Evolutionary conservation across 1,284 basidiomycete species (phyloP).

Genomic region (Moesziomyces parantarcticus): DNA sequence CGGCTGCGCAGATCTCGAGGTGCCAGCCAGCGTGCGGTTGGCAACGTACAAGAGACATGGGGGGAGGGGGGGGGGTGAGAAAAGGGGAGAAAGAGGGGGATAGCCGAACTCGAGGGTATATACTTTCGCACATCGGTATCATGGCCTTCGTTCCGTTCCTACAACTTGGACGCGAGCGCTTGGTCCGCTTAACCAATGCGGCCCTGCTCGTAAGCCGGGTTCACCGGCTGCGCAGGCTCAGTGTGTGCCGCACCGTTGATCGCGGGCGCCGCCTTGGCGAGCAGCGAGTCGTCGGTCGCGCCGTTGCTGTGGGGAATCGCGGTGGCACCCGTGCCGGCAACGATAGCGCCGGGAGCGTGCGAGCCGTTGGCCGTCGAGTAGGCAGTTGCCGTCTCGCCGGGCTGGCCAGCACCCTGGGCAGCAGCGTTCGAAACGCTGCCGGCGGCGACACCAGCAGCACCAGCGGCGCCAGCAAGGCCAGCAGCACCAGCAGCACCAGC

Average conservation of each 20-base stretch:
- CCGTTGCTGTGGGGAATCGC: constrained; percentile 14
- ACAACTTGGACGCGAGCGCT: background rate
- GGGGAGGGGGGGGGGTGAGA: too few species aligned
- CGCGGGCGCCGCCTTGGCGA: constrained; percentile 38
- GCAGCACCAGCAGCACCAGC: constrained; percentile 12
- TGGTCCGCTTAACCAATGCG: constrained; percentile 35
- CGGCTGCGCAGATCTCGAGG: too few species aligned
- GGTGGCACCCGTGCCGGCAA: constrained; percentile 40
- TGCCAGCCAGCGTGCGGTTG: too few species aligned
- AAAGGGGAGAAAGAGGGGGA: background rate
- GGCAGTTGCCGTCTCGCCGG: constrained; percentile 25
- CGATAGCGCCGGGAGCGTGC: constrained; percentile 34
- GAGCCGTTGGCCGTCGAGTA: constrained; percentile 39
- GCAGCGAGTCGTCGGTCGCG: constrained; percentile 18
- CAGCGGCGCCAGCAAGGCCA: constrained; percentile 14
- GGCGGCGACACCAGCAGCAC: constrained; percentile 2
- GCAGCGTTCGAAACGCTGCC: constrained; percentile 22
- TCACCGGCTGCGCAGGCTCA: constrained; percentile 38
- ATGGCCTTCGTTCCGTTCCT: constrained; percentile 2
- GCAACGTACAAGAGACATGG: too few species aligned
- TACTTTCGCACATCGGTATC: constrained; percentile 44
- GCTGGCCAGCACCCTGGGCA: constrained; percentile 36
- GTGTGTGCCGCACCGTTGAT: constrained; percentile 48
- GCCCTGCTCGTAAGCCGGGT: constrained; percentile 37
- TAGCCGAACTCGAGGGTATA: constrained; percentile 28